Percentiles rank a stretch among this genome's conserved stretches.
These are phyloP conservation scores for Russula earlei DNA, from an alignment of 768 basidiomycete species.

Conservation along the genomic window DNA sequence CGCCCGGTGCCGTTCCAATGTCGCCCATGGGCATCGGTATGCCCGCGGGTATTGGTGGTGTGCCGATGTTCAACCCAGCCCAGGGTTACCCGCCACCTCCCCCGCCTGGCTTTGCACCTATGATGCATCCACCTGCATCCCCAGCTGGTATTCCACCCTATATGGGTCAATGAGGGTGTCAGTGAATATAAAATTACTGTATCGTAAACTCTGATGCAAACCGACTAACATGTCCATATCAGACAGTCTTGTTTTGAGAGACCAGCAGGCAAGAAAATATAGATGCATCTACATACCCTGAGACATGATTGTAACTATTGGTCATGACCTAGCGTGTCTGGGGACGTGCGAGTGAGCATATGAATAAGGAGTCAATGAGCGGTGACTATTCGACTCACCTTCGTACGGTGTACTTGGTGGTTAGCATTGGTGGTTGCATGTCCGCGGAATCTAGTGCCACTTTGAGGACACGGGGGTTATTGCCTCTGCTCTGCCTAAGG, in stretches of 20 bases:
- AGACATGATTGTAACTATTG: too few relatives aligned
- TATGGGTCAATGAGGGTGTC: constrained; percentile 7
- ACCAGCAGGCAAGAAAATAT: too few relatives aligned
- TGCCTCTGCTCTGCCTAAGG: too few relatives aligned
- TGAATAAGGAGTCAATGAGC: too few relatives aligned
- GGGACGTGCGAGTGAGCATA: too few relatives aligned
- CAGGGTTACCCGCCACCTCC: constrained; percentile 53
- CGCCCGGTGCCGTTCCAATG: constrained; percentile 34
- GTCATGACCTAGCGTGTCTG: too few relatives aligned
- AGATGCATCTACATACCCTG: too few relatives aligned
- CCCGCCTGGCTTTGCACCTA: constrained; percentile 52
- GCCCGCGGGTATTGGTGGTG: constrained; percentile 24
- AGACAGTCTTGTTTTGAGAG: background rate
- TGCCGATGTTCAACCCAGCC: constrained; percentile 37
- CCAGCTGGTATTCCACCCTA: constrained; percentile 2
- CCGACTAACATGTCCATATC: background rate
- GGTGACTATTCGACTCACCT: too few relatives aligned
- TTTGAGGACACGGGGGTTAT: too few relatives aligned
- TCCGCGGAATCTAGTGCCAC: too few relatives aligned
- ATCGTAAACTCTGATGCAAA: background rate
- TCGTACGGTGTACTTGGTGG: too few relatives aligned
- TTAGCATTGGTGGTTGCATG: too few relatives aligned
- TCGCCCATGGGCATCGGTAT: constrained; percentile 18
- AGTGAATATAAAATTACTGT: background rate
- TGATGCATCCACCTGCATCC: constrained; percentile 35